A percentile compares a stretch with the other conserved stretches of the same genome.
Conservation (phyloP, 495 filamentous ascomycete genomes). For the Penicillium roqueforti region DNA sequence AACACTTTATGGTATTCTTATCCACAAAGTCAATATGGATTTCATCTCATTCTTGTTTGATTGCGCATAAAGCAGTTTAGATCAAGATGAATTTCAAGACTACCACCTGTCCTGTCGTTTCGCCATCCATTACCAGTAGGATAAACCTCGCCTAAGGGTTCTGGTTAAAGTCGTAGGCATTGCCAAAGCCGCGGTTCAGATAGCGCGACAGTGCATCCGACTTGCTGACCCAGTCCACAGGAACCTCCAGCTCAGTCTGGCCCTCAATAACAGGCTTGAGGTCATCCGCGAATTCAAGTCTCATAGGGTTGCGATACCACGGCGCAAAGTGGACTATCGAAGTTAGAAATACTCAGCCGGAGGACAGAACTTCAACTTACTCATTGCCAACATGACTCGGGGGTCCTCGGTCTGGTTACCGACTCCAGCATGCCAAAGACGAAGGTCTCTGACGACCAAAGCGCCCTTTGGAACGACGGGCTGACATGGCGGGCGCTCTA, state of each 20-base stretch:
- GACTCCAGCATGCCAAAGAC: constrained; percentile 60
- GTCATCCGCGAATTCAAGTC: constrained; percentile 44
- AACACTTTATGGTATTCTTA: too few species aligned
- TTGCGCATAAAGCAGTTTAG: too few species aligned
- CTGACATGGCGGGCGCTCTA: constrained; percentile 44
- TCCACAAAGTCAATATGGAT: too few species aligned
- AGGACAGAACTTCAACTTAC: constrained; percentile 25
- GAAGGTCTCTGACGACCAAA: constrained; percentile 51
- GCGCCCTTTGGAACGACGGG: constrained; percentile 49
- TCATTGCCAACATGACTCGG: constrained; percentile 57
- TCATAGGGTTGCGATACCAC: constrained; percentile 51
- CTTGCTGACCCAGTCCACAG: constrained; percentile 38
- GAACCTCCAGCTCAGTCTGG: constrained; percentile 36
- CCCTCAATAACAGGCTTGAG: constrained; percentile 34
- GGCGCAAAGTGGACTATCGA: constrained; percentile 36
- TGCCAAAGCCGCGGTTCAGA: constrained; percentile 45
- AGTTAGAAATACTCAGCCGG: background rate
- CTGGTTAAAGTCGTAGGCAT: constrained; percentile 49
- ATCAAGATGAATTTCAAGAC: too few species aligned
- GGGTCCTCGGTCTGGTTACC: constrained; percentile 47
- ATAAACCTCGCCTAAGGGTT: background rate
- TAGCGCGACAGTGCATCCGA: constrained; percentile 33
- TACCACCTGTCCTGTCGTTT: too few species aligned
- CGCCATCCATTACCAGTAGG: too few species aligned
- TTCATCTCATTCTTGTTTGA: too few species aligned